Percentiles rank a stretch among this genome's conserved stretches.
Conservation (phyloP, 2,329 filamentous ascomycete species). For the Pyricularia sp. region DNA sequence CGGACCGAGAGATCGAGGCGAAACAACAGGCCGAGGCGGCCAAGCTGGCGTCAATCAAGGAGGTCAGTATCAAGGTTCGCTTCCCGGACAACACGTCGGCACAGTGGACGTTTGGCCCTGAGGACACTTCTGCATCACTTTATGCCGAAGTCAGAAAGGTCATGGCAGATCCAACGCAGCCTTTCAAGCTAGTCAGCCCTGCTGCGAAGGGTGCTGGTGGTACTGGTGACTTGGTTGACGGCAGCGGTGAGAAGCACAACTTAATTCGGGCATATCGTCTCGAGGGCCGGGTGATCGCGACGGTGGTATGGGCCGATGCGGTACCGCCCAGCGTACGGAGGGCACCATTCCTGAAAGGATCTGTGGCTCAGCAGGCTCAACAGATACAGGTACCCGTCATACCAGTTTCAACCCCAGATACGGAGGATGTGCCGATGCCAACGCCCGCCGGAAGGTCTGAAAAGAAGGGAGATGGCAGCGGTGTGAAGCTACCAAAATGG, state of each 20-base stretch:
- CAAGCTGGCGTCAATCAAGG: constrained; percentile 54
- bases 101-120: constrained; percentile 58
- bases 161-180: constrained; percentile 53
- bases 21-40: constrained; percentile 57
- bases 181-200: constrained; percentile 63
- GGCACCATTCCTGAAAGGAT: constrained; percentile 47
- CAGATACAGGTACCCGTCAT: constrained; percentile 57
- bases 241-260: constrained; percentile 34
- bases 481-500: constrained; percentile 54
- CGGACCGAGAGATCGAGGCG: constrained; percentile 71
- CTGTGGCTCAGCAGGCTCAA: constrained; percentile 52
- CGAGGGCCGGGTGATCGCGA: constrained; percentile 62
- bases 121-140: constrained; percentile 60
- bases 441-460: not conserved
- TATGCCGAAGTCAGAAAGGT: constrained; percentile 67
- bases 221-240: constrained; percentile 33
- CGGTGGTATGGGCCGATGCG: constrained; percentile 62
- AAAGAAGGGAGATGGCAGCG: constrained; percentile 17
- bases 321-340: constrained; percentile 48
- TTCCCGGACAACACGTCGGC: constrained; percentile 81
- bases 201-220: constrained; percentile 29
- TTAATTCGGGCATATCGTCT: constrained; percentile 70
- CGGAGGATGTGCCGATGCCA: constrained; percentile 22
- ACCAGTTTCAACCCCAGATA: constrained; percentile 26
- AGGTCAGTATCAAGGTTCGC: constrained; percentile 68